Base-by-base conservation (phyloP, 2,329 filamentous ascomycete species). In the Ophiostoma ulmi region DNA sequence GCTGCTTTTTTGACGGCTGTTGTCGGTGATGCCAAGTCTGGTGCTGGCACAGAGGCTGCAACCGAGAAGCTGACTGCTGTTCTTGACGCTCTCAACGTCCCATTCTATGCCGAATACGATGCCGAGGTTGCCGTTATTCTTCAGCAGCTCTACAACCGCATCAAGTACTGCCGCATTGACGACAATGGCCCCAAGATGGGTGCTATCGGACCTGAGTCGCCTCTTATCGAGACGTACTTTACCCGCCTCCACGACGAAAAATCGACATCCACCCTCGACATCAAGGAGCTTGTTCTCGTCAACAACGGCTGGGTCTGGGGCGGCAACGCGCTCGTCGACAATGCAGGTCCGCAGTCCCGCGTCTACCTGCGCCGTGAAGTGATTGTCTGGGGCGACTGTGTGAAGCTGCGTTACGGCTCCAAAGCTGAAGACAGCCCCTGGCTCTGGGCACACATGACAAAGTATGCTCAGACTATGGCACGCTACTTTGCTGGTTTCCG, bases 271-370 rank as follows among this genome's bases (percentile, higher is more conserved):
- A 41, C 63, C 8, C 63, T 65, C 36, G 63, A 39, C 20, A 26
- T 65, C 63, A 65, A 65, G 63, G 90, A 93, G 63, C 84, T 97
- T 65, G 92, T 92, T 2, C 82, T 99, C 69, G 94, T 90, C 58
- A 98, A 98, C 80, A 99, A 99, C 77, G 95, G 95, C 63, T 99
- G 95, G 95, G 94, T 99, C 10, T 99, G 95, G 95, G 94, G 92
- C 72, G 94, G 94, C 6, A 96, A 98, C 80, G 94, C 95, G 1
- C 86, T 98, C 80, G 86, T 92, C 63, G 95, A 99, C 81, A 95
- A 98, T 77, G 95, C 95, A 39, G 96, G 96, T 0, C 91, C 93
- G 0, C 84, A 91, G 66, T 97, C 94, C 10, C 89, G 90, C 70
- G 93, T 94, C n/a, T 99, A 99, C 77, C 86, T 99, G n/a, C 88